Percentiles rank a stretch among this genome's conserved stretches.
These are phyloP conservation scores for Echites panduratus DNA, from an alignment of 257 asterid species.

Conservation along the genomic window DNA sequence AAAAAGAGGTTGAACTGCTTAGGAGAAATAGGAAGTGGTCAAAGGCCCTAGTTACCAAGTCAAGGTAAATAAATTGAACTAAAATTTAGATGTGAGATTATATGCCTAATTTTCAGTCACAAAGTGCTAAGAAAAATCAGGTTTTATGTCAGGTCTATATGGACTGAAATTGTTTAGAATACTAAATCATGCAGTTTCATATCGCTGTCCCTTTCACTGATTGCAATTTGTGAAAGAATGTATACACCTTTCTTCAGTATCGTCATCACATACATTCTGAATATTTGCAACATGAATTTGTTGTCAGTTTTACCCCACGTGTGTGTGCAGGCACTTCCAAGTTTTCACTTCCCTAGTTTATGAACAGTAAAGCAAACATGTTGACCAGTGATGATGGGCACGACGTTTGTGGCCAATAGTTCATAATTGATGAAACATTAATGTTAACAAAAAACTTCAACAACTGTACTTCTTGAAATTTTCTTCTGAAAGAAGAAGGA, in stretches of 20 bases:
- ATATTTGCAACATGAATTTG: too few species aligned
- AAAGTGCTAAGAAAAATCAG: not conserved
- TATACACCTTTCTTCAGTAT: not conserved
- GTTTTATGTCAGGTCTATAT: not conserved
- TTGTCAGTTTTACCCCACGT: not conserved
- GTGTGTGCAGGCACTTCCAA: not conserved
- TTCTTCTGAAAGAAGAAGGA: too few species aligned
- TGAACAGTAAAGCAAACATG: not conserved
- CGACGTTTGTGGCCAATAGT: not conserved
- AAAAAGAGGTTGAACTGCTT: not conserved
- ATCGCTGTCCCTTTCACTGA: not conserved
- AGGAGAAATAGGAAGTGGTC: not conserved
- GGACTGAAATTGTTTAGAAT: not conserved
- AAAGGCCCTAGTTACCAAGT: not conserved
- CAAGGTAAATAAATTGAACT: not conserved
- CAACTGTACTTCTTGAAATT: not conserved
- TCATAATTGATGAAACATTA: not conserved
- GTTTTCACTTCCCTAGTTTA: not conserved
- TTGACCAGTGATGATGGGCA: not conserved
- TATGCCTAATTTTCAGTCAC: not conserved
- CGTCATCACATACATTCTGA: not conserved
- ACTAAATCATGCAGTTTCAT: not conserved
- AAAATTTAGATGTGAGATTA: not conserved
- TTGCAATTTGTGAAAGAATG: not conserved
- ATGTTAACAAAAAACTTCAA: not conserved